These are phyloP conservation scores for Moesziomyces aphidis DNA, from an alignment of 1,284 basidiomycete genomes.

Conservation along the genomic window DNA sequence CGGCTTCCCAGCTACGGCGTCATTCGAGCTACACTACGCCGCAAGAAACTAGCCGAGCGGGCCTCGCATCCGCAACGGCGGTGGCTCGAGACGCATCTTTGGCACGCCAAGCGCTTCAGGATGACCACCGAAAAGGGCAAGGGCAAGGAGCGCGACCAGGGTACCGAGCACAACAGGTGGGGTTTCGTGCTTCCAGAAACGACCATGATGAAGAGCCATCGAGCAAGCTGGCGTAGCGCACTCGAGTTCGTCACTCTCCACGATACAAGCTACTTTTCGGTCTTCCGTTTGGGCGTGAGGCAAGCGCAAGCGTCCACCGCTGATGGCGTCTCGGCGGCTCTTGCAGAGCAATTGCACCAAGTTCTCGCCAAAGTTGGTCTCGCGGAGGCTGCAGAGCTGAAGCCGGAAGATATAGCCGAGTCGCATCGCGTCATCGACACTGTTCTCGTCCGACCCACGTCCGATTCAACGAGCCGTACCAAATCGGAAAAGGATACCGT, in stretches of 20 bases:
- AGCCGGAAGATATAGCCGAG: too few species aligned
- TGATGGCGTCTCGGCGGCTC: not conserved
- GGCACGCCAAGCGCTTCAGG: conserved; percentile 66
- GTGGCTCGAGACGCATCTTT: conserved; percentile 67
- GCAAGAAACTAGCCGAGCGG: conserved; percentile 40
- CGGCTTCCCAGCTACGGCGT: conserved; percentile 48
- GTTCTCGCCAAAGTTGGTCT: conserved; percentile 12
- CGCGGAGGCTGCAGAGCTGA: not conserved
- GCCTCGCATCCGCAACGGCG: conserved; percentile 41
- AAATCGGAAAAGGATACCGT: too few species aligned
- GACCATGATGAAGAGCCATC: conserved; percentile 61
- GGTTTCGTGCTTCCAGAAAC: conserved; percentile 62
- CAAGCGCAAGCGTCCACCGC: not conserved
- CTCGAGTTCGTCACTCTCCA: conserved; percentile 43
- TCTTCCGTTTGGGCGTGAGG: conserved; percentile 40
- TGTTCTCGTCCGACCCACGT: conserved; percentile 4
- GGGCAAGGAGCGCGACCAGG: conserved; percentile 44
- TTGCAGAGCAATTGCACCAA: not conserved
- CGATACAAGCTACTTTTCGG: conserved; percentile 58
- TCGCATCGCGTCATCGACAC: conserved; percentile 6
- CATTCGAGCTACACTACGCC: conserved; percentile 39
- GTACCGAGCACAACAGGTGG: conserved; percentile 41
- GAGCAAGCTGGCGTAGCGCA: conserved; percentile 53
- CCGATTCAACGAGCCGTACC: conserved; percentile 1
- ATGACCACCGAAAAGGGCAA: conserved; percentile 61